Evolutionary conservation across 371 early-diverging fungal species (phyloP), one percentile per base, ranked within the genome.

Genomic region (Actinomortierella ambigua): DNA sequence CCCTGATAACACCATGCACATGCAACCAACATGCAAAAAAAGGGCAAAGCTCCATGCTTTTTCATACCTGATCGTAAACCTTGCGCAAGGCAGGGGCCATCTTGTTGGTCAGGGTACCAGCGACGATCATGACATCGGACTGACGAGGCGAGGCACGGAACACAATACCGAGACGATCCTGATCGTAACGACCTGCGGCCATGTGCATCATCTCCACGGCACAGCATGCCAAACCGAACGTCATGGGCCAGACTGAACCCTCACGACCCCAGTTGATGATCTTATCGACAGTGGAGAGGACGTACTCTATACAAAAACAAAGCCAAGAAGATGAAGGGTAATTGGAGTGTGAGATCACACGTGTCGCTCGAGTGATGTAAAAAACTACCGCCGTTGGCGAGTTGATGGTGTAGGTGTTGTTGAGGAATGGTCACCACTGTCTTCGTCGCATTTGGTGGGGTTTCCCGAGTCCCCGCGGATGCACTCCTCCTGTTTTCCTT

Each of bases 41-140:
- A 15, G 27, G 47, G 17, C 47, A 17, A 46, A 22, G 29, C 9
- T 22, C 23, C 50, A 26, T 7, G 27, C 3, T 7, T 17, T 23
- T 17, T n/a, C 18, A 62, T 85, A 88, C 90, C 82, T 93, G 93
- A 77, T 93, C 96, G 59, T 94, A 97, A 57, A 98, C 97, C 80
- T 95, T 95, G 63, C 98, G 88, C 63, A 98, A 83, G 14, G 96
- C 95, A 48, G 98, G 97, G 2, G 98, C 98, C 98, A 98, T 98
- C 83, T 98, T 98, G 88, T 98, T 98, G 55, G 98, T 98, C 68
- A 98, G 82, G 43, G 93, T 93, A 54, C 98, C 98, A 20, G 98
- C 98, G 53, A 98, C 98, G 82, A 98, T 98, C 98, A 98, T 97
- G 56, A 96, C 95, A 85, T 98, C 98, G 28, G 95, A 91, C 84